phyloP scores from a whole-genome alignment of 2,329 filamentous ascomycete species.

The Fusarium palustre region DNA sequence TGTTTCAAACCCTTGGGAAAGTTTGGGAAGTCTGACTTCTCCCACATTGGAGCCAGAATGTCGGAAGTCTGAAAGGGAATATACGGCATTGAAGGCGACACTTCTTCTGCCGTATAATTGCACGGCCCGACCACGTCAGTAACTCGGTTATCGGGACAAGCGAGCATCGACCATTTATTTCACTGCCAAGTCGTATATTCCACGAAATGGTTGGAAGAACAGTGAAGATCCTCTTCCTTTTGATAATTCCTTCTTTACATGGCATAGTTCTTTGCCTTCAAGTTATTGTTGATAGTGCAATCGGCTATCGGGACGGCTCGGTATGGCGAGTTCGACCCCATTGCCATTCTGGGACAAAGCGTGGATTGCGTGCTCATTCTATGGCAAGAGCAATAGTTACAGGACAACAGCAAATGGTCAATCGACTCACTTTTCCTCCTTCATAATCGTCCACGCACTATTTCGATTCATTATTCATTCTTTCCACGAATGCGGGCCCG shows the following conservation, averaged over 20 bases:
- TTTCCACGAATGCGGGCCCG: conserved; percentile 35
- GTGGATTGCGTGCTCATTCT: conserved; percentile 35
- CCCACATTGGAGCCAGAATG: conserved; percentile 49
- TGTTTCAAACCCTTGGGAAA: conserved; percentile 62
- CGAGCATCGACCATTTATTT: neutral
- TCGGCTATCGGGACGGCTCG: conserved; percentile 39
- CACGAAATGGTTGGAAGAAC: neutral
- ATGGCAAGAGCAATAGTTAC: conserved; percentile 18
- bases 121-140: conserved; percentile 2
- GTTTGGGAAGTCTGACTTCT: conserved; percentile 50
- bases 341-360: conserved; percentile 29
- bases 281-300: neutral
- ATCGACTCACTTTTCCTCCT: conserved; percentile 22
- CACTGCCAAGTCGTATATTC: neutral
- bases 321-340: conserved; percentile 6
- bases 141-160: conserved; percentile 29
- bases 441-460: conserved; percentile 20
- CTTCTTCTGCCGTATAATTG: neutral
- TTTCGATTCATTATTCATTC: conserved; percentile 25
- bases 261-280: neutral
- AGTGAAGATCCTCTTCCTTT: neutral
- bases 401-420: conserved; percentile 25
- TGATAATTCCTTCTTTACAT: neutral
- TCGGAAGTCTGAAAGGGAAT: conserved; percentile 58
- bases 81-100: conserved; percentile 46